Evolutionary conservation across 805 yeast genomes (phyloP), one percentile per base, ranked within the genome.

Genomic region (Peterozyma xylosa): DNA sequence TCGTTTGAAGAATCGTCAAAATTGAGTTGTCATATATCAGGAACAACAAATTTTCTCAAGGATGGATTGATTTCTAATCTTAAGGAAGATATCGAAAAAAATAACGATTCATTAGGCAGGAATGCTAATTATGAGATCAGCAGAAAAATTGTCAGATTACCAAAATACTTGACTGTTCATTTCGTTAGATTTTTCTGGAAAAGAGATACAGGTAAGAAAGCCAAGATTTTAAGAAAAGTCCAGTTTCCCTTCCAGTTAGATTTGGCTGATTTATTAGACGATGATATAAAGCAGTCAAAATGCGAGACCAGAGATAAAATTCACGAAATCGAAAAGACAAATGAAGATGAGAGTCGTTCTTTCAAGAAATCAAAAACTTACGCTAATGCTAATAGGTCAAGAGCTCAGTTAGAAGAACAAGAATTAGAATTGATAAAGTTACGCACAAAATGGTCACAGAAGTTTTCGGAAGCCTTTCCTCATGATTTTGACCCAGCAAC

Each of bases 121-220:
- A 76, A 89, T 58, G 80, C 95, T n/a, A 68, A 73, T 17, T 89
- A 82, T 60, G 79, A 79, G 51, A 73, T 87, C 38, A 55, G 63
- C 11, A 69, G 71, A 43, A 71, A 75, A 43, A 83, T 93, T 46
- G 75, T 84, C 1, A 79, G 85, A 58, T 68, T 93, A 51, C 99
- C 99, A 47, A 82, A 86, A 57, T 83, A 82, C 59, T 71, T 93
- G 53, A 86, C 91, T 9, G 88, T 93, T 36, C 95, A 93, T 60
- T 93, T 86, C 64, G 93, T 93, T 49, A 77, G 99, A 58, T 93
- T 93, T 60, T 93, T 80, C 63, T 93, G 99, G 99, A 86, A 91
- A 60, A 78, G 91, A 58, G 95, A 91, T 46, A 86, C 95, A 3
- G 78, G 78, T 51, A 86, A 84, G 64, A 93, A 93, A 68, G 85